phyloP scores from a whole-genome alignment of 441 rosid species.

The Kokia cookei region DNA sequence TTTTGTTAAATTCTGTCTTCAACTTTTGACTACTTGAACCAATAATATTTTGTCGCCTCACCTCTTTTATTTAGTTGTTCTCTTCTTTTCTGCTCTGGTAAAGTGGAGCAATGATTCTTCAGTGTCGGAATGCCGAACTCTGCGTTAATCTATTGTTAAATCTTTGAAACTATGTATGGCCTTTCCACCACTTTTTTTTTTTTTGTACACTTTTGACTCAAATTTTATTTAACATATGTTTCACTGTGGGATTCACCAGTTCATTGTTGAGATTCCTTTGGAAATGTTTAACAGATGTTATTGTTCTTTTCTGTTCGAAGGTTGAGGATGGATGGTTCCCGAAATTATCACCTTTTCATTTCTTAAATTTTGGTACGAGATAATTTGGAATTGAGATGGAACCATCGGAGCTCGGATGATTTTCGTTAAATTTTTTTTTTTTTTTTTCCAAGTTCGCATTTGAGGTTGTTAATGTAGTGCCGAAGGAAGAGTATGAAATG shows the following conservation, averaged over 20 bases:
- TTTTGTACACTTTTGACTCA: conserved; percentile 21
- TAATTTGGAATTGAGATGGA: no score
- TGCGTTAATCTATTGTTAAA: conserved; percentile 27
- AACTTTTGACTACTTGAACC: conserved; percentile 30
- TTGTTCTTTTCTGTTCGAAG: not conserved
- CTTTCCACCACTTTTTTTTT: not conserved
- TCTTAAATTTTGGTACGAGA: no score
- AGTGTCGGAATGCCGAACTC: conserved; percentile 21
- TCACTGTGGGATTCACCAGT: conserved; percentile 14
- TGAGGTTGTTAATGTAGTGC: no score
- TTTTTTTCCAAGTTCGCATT: no score
- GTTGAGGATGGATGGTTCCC: not conserved
- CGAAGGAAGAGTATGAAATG: no score
- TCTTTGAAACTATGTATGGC: conserved; percentile 31
- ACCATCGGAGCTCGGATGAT: no score
- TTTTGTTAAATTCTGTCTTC: conserved; percentile 15
- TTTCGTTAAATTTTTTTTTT: no score
- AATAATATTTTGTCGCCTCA: conserved; percentile 33
- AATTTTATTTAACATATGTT: conserved; percentile 25
- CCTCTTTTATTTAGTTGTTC: conserved; percentile 6
- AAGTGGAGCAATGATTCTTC: conserved; percentile 38
- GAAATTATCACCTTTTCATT: no score
- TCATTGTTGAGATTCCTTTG: conserved; percentile 5
- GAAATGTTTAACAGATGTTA: not conserved
- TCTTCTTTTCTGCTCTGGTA: conserved; percentile 31